A percentile compares a stretch with the other conserved stretches of the same genome.
Conservation (phyloP, 805 yeast species). For the Wickerhamomyces rabaulensis region DNA sequence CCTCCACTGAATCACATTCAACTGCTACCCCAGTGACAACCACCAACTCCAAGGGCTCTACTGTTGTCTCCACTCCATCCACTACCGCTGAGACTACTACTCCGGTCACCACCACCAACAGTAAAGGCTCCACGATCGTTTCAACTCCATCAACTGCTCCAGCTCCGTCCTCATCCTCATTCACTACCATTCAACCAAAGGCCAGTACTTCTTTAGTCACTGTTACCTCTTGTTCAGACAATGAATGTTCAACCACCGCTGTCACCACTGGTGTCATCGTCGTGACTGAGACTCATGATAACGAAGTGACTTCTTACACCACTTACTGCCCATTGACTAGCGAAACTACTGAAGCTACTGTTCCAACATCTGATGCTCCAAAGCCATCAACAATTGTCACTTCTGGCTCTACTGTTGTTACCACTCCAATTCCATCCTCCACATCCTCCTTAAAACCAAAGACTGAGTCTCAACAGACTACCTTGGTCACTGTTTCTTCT, state of each 20-base stretch:
- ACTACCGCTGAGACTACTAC: neutral
- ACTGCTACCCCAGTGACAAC: conserved; percentile 7
- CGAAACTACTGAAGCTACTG: neutral
- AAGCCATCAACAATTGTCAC: neutral
- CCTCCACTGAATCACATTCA: conserved; percentile 37
- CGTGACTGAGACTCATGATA: conserved; percentile 25
- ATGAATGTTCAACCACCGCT: conserved; percentile 27
- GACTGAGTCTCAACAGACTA: neutral
- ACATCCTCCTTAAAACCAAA: neutral
- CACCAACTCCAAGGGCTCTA: neutral
- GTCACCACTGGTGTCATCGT: conserved; percentile 30
- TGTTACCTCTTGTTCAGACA: conserved; percentile 29
- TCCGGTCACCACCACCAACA: neutral
- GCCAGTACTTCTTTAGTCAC: conserved; percentile 29
- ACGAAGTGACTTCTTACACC: conserved; percentile 31
- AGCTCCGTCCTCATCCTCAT: conserved; percentile 9
- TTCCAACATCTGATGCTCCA: neutral
- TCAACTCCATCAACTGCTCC: neutral
- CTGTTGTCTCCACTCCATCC: neutral
- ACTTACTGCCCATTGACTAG: conserved; percentile 29
- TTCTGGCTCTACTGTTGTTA: neutral
- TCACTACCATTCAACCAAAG: neutral
- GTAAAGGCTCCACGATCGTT: neutral
- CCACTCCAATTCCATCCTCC: neutral
- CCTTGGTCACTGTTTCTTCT: conserved; percentile 28